Percentiles rank a stretch among this genome's conserved stretches.
Conservation (phyloP, 371 early-diverging fungal genomes). For the Chytridium lagenaria region DNA sequence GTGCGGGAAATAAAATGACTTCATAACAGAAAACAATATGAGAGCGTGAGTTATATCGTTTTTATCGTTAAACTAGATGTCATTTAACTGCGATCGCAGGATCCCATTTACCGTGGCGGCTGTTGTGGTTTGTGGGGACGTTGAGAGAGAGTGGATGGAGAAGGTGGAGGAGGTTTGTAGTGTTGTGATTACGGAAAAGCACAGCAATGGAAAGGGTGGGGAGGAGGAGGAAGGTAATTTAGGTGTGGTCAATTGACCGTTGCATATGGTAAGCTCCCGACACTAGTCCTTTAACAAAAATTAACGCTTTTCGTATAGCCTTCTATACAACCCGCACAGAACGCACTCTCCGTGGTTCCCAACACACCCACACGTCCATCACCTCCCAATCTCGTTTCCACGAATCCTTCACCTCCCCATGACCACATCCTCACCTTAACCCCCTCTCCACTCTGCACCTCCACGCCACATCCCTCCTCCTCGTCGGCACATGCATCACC, state of each 20-base stretch:
- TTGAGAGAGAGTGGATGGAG: background rate
- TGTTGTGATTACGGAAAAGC: background rate
- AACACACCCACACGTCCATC: slow-evolving; percentile 17
- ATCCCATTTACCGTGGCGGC: background rate
- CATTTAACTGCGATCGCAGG: too few relatives aligned
- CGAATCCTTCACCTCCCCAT: background rate
- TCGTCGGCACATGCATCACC: slow-evolving; percentile 2
- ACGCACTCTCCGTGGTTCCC: background rate
- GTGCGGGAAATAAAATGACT: too few relatives aligned
- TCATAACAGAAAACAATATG: too few relatives aligned
- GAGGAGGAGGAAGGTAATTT: background rate
- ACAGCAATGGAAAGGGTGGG: background rate
- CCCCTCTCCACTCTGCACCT: too few relatives aligned
- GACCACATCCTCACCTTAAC: too few relatives aligned
- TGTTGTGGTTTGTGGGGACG: background rate
- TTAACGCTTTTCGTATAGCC: background rate
- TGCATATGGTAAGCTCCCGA: background rate
- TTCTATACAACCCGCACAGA: slow-evolving; percentile 10
- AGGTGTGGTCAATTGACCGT: background rate
- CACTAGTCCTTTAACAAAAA: background rate
- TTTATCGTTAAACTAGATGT: too few relatives aligned
- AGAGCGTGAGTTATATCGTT: too few relatives aligned
- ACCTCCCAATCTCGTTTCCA: background rate
- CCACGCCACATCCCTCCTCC: too few relatives aligned
- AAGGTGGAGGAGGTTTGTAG: background rate